Evolutionary conservation across 345 rosid genomes (phyloP).

Genomic region (Euphorbia lathyris): DNA sequence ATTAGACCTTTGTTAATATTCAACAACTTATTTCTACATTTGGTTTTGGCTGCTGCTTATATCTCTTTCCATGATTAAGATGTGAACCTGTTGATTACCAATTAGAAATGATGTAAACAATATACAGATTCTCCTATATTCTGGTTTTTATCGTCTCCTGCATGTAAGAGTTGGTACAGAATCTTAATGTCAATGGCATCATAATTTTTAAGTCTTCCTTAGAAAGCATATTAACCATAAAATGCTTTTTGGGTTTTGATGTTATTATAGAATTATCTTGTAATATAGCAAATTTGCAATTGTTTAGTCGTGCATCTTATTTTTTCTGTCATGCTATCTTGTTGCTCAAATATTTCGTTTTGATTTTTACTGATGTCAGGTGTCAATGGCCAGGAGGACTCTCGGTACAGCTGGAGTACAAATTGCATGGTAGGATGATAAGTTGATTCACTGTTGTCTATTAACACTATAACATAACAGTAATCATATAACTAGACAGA

Average conservation of each 20-base stretch:
- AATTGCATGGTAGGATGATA: conserved; percentile 61
- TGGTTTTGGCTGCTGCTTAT: neutral
- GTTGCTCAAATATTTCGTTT: neutral
- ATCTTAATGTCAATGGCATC: neutral
- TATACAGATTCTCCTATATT: neutral
- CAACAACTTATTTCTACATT: neutral
- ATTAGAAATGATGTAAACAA: neutral
- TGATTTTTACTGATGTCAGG: conserved; percentile 42
- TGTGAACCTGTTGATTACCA: neutral
- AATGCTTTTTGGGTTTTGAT: neutral
- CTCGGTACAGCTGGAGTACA: conserved; percentile 84
- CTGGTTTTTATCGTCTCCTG: neutral
- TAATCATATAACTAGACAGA: too few species aligned
- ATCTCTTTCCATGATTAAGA: neutral
- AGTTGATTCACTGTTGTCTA: conserved; percentile 1
- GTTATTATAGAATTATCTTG: neutral
- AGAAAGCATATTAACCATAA: neutral
- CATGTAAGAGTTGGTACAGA: neutral
- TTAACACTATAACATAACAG: neutral
- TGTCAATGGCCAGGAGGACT: conserved; percentile 92
- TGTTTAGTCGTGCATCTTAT: conserved; percentile 1
- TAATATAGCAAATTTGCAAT: neutral
- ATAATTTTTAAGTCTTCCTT: neutral
- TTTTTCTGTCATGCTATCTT: neutral
- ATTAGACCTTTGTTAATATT: neutral